Evolutionary conservation across 192 early-diverging fungal genomes (phyloP).

Genomic region (Backusella morwellensis): DNA sequence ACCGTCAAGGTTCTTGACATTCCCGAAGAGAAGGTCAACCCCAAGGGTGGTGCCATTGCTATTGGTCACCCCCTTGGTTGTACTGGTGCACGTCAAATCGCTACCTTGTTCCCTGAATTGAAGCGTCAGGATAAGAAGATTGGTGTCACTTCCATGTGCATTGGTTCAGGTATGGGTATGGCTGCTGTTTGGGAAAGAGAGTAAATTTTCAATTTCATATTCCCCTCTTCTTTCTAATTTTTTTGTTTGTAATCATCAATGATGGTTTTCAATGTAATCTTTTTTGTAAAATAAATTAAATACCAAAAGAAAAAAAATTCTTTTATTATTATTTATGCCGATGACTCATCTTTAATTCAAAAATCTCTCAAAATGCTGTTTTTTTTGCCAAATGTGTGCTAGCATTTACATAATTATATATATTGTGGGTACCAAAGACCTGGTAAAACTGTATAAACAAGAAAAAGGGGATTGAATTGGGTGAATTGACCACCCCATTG

Average conservation of each 20-base stretch:
- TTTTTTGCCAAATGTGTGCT: not conserved
- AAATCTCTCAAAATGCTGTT: not conserved
- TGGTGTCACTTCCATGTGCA: constrained; percentile 90
- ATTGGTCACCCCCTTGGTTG: constrained; percentile 88
- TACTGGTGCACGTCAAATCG: constrained; percentile 95
- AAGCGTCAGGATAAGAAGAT: constrained; percentile 78
- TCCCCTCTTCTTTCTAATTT: not conserved
- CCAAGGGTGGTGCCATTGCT: constrained; percentile 97
- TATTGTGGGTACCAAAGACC: not conserved
- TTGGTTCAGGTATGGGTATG: constrained; percentile 94
- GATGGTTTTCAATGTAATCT: not conserved
- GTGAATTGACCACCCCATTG: not conserved
- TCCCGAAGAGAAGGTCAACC: constrained; percentile 89
- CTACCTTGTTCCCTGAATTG: constrained; percentile 91
- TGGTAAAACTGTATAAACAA: not conserved
- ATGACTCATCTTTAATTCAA: not conserved
- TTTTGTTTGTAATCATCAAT: not conserved
- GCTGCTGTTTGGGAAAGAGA: constrained; percentile 84
- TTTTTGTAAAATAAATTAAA: constrained; percentile 7
- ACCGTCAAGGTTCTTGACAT: constrained; percentile 85
- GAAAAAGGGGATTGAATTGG: not conserved
- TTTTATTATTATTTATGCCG: not conserved
- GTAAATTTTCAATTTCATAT: constrained; percentile 20
- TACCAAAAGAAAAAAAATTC: not conserved
- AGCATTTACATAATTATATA: not conserved